Base-by-base conservation (phyloP, 495 filamentous ascomycete species). In the Aspergillus carlsbadensis region DNA sequence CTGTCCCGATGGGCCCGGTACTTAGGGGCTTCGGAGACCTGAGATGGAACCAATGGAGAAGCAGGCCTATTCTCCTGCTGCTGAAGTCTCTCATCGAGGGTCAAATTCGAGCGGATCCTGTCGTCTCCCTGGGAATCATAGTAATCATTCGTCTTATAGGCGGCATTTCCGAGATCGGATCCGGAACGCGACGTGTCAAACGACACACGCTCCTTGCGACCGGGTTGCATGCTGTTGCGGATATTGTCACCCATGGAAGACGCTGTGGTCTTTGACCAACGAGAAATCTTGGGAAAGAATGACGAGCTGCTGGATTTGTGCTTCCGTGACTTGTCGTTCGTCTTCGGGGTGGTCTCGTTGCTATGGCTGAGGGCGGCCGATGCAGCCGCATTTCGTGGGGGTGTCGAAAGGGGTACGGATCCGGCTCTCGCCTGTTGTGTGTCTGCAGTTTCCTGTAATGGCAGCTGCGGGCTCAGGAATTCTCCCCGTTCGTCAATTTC, bases 221-320 rank as follows among this genome's bases (percentile, higher is more conserved):
- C 64, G 11, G 73, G 68, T 54, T 79, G 76, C 22, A 76, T 71
- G 64, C 75, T 83, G 61, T 76, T 79, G 55, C 81, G 76, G 59
- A 77, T 74, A 44, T 78, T 76, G 59, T 82, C 75, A 13, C 79
- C 81, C 56, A 79, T 77, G n/a, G 87, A 87, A 2, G 95, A 94
- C 20, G 92, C 81, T 5, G 94, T 98, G 18, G 94, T 97, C 71
- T 94, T 92, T 4, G 93, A 97, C 94, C 94, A 99, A 29, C 94
- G 85, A 11, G 95, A 98, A 56, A 96, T 89, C 71, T 92, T 96
- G 21, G 91, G 90, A 73, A 92, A 94, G 68, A 96, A 86, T 4
- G 90, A 94, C 13, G 91, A 93, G 62, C 83, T 86, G 70, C 83
- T 90, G 10, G 90, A 94, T 70, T 96, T 95, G 71, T 96, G 91